Conservation (phyloP, 108 stramenopile species). For the Chaetoceros tenuissimus region DNA sequence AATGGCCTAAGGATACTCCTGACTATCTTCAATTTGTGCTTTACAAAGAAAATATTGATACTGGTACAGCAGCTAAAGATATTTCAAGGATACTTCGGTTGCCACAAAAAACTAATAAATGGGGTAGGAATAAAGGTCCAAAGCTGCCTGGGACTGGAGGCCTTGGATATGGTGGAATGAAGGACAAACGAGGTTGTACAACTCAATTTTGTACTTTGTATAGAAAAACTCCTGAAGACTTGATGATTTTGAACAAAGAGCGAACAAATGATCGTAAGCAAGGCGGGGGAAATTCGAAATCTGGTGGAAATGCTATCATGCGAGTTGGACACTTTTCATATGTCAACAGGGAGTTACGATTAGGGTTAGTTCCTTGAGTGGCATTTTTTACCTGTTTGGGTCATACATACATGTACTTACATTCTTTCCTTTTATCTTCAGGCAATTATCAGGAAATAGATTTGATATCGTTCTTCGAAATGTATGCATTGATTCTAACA, state of each 20-base stretch:
- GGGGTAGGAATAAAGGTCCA: conserved; percentile 1
- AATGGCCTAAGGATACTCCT: conserved; percentile 65
- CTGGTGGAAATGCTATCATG: conserved; percentile 42
- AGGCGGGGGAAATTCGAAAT: conserved; percentile 51
- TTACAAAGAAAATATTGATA: conserved; percentile 88
- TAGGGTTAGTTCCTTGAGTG: conserved; percentile 42
- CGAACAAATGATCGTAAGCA: conserved; percentile 4
- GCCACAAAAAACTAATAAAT: conserved; percentile 15
- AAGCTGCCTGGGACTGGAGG: conserved; percentile 10
- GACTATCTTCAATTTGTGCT: conserved; percentile 78
- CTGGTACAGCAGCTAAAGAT: conserved; percentile 65
- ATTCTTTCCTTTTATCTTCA: too few relatives aligned
- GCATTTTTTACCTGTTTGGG: too few relatives aligned
- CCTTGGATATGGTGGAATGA: conserved; percentile 83
- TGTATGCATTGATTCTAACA: conserved; percentile 25
- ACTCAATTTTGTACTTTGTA: conserved; percentile 81
- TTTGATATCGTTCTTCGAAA: conserved; percentile 84
- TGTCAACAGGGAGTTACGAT: conserved; percentile 43
- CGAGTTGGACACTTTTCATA: conserved; percentile 74
- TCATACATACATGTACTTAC: too few relatives aligned
- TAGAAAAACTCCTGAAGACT: conserved; percentile 46
- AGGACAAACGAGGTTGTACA: conserved; percentile 89
- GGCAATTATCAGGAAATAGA: conserved; percentile 65
- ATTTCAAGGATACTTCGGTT: conserved; percentile 38
- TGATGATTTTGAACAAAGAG: conserved; percentile 40